A percentile compares a stretch with the other conserved stretches of the same genome.
phyloP scores from a whole-genome alignment of 2,329 filamentous ascomycete species.

The Diaporthe sp. region DNA sequence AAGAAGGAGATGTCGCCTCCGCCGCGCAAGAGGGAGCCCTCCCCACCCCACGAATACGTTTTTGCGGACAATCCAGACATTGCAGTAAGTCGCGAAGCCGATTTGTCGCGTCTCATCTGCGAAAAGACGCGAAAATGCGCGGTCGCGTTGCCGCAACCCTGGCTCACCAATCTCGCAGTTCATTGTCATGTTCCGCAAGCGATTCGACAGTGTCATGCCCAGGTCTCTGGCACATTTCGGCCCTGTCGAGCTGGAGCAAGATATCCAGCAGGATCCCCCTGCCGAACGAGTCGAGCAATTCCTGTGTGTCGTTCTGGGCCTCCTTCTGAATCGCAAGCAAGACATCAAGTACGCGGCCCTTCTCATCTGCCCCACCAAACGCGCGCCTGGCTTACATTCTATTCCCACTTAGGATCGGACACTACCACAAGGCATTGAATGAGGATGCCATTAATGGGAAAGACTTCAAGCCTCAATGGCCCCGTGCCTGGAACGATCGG shows the following conservation, averaged over 20 bases:
- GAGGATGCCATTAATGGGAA: conserved; percentile 84
- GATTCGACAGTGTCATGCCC: conserved; percentile 91
- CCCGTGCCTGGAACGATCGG: conserved; percentile 82
- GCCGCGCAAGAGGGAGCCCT: conserved; percentile 84
- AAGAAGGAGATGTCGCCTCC: conserved; percentile 70
- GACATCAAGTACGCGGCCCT: conserved; percentile 86
- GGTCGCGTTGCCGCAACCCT: conserved; percentile 54
- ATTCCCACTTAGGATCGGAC: conserved; percentile 77
- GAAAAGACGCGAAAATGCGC: conserved; percentile 68
- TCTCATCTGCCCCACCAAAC: conserved; percentile 10
- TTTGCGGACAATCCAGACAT: conserved; percentile 93
- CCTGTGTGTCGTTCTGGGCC: conserved; percentile 87
- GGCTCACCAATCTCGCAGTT: conserved; percentile 73
- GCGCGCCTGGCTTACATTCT: conserved; percentile 31
- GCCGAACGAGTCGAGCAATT: conserved; percentile 90
- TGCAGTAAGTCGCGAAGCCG: conserved; percentile 76
- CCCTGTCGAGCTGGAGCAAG: conserved; percentile 93
- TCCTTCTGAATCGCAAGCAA: conserved; percentile 97
- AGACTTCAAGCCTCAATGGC: conserved; percentile 90
- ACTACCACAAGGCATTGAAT: conserved; percentile 86
- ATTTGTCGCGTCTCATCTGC: conserved; percentile 56
- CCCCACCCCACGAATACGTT: conserved; percentile 90
- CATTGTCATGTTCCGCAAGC: conserved; percentile 96
- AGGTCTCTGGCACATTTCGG: conserved; percentile 91
- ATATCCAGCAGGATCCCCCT: conserved; percentile 82